Evolutionary conservation across 108 stramenopile genomes (phyloP), one percentile per base, ranked within the genome.

Genomic region (Skeletonema marinoi): DNA sequence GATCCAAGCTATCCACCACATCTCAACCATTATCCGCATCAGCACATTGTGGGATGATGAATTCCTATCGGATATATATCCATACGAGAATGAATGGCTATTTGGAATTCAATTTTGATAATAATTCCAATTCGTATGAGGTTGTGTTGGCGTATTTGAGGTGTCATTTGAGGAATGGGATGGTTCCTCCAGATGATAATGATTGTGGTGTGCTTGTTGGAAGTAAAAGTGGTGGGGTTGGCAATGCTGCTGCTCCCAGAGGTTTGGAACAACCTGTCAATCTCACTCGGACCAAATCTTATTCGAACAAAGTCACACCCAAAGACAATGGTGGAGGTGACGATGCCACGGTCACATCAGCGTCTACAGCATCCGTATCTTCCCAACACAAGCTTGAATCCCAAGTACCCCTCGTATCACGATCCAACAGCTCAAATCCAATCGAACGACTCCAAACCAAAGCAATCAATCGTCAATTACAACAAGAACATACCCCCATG

Each of bases 391-490:
- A 32, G 32, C 60, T 2, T 14, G 7, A 59, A 29, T 30, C 42
- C 54, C 59, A 4, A 36, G 21, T 39, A 39, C 66, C 65, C 11
- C 35, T 11, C 9, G 60, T 60, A 6, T 38, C 46, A 13, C 66
- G 38, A 35, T 70, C 65, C 32, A 51, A 60, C 46, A 64, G 51
- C 14, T 54, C 60, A 9, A 51, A 10, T 65, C 60, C 60, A 76
- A 65, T 82, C 10, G 82, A 82, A 44, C 72, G 68, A 64, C 75
- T 82, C 19, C 74, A 82, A 32, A 51, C 70, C 19, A 76, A 77
- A 46, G 69, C 66, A 31, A 82, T 82, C 44, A 68, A 82, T 12
- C 75, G 66, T 42, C 71, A 70, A 11, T 32, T 82, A 4, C 60
- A 78, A 42, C 60, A 60, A 32, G 75, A 77, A 65, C 62, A 39